These are phyloP conservation scores for Chytridiales sp. DNA, from an alignment of 371 early-diverging fungal species.

Conservation along the genomic window DNA sequence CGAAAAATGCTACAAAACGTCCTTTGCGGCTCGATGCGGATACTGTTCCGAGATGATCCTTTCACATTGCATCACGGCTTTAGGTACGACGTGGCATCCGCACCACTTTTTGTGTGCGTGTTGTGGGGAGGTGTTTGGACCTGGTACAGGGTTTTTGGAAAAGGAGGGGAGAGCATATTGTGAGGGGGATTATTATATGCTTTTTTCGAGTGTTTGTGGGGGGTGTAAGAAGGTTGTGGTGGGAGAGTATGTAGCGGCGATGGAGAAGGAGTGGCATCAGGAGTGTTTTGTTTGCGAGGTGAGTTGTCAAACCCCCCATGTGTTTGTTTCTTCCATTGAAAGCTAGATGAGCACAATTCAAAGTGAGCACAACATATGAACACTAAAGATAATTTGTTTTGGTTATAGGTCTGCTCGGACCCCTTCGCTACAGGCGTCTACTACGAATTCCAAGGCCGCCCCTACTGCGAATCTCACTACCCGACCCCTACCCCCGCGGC, in stretches of 20 bases:
- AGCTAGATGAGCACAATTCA: background rate
- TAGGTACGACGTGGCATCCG: constrained; percentile 69
- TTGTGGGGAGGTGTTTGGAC: constrained; percentile 62
- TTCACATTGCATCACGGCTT: constrained; percentile 55
- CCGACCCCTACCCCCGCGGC: background rate
- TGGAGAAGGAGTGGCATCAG: constrained; percentile 71
- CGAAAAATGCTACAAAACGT: background rate
- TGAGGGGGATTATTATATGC: constrained; percentile 62
- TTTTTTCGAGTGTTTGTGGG: constrained; percentile 64
- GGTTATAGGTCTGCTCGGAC: constrained; percentile 24
- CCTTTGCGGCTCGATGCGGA: constrained; percentile 10
- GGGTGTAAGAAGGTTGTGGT: constrained; percentile 63
- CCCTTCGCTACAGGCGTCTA: constrained; percentile 29
- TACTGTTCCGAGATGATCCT: constrained; percentile 23
- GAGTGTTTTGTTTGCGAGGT: constrained; percentile 74
- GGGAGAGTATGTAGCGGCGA: constrained; percentile 64
- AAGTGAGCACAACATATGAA: background rate
- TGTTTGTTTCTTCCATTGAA: background rate
- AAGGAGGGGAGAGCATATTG: constrained; percentile 75
- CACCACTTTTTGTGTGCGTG: constrained; percentile 71
- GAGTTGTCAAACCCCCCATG: constrained; percentile 25
- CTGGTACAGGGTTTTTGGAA: constrained; percentile 67
- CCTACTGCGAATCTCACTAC: constrained; percentile 30
- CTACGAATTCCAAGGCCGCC: constrained; percentile 25
- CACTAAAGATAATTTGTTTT: constrained; percentile 3